Conservation (phyloP, 306 rosid species). For the Crataegus laevigata region DNA sequence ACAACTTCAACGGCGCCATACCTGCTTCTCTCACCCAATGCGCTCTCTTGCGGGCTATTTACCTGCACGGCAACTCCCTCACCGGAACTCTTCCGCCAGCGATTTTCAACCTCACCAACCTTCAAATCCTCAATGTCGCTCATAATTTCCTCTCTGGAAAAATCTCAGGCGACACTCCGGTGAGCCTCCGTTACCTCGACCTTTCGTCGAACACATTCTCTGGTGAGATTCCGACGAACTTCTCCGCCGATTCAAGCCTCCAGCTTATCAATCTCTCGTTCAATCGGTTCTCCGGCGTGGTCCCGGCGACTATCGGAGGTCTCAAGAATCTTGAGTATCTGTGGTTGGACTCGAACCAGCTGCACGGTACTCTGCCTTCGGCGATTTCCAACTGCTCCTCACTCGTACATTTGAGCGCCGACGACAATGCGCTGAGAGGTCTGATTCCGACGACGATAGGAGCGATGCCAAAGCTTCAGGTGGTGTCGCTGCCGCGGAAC, state of each 20-base stretch:
- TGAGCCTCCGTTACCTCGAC: slow-evolving; percentile 46
- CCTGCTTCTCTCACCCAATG: slow-evolving; percentile 60
- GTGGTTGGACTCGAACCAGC: slow-evolving; percentile 46
- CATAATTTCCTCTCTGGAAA: slow-evolving; percentile 48
- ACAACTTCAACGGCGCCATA: slow-evolving; percentile 52
- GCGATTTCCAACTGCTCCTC: slow-evolving; percentile 60
- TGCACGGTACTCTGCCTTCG: slow-evolving; percentile 63
- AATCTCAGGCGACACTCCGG: slow-evolving; percentile 26
- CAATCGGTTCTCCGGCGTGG: slow-evolving; percentile 49
- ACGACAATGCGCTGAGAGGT: slow-evolving; percentile 50
- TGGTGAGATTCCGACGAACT: slow-evolving; percentile 50
- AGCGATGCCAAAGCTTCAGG: slow-evolving; percentile 50
- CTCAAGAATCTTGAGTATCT: slow-evolving; percentile 43
- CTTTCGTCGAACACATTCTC: slow-evolving; percentile 50
- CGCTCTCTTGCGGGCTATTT: slow-evolving; percentile 51
- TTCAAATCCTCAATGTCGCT: slow-evolving; percentile 55
- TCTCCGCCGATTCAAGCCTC: slow-evolving; percentile 40
- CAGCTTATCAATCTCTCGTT: slow-evolving; percentile 52
- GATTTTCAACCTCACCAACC: slow-evolving; percentile 58
- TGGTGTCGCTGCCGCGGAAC: slow-evolving; percentile 54
- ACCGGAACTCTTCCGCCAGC: slow-evolving; percentile 49
- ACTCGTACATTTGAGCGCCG: slow-evolving; percentile 52
- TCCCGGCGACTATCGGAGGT: slow-evolving; percentile 44
- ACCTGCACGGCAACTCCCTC: slow-evolving; percentile 58
- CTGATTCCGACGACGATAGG: slow-evolving; percentile 59